A percentile compares a stretch with the other conserved stretches of the same genome.
phyloP scores from a whole-genome alignment of 331 rosid species.

The Arachis monticola region DNA sequence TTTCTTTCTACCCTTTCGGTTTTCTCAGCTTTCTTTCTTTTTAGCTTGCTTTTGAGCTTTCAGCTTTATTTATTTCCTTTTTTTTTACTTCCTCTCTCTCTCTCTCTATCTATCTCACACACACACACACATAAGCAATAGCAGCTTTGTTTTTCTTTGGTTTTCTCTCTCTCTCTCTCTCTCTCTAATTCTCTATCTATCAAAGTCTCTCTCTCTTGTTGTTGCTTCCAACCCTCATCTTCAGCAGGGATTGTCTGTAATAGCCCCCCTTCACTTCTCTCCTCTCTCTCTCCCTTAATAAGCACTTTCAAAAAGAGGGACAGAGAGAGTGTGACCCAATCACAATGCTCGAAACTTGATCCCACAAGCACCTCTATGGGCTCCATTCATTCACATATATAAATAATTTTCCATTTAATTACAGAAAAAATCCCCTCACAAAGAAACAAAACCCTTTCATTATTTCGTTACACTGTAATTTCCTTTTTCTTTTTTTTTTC shows the following conservation, averaged over 20 bases:
- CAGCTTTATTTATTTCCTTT: slow-evolving; percentile 37
- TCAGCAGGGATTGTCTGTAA: slow-evolving; percentile 56
- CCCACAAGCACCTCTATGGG: slow-evolving; percentile 90
- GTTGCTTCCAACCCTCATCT: slow-evolving; percentile 61
- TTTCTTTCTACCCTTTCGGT: slow-evolving; percentile 59
- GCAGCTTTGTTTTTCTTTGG: slow-evolving; percentile 55
- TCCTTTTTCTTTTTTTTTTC: slow-evolving; percentile 6
- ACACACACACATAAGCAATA: too few species aligned
- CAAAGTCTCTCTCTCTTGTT: slow-evolving; percentile 30
- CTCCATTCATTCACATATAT: slow-evolving; percentile 50
- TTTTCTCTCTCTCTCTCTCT: slow-evolving; percentile 28
- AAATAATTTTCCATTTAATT: too few species aligned
- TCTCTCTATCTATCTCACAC: too few species aligned
- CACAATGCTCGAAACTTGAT: slow-evolving; percentile 75
- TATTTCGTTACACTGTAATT: slow-evolving; percentile 62
- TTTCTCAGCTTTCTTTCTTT: slow-evolving; percentile 79
- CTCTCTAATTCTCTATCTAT: slow-evolving; percentile 9
- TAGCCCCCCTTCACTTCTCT: slow-evolving; percentile 27
- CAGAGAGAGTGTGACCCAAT: slow-evolving; percentile 60
- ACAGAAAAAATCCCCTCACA: slow-evolving; percentile 59
- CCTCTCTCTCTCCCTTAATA: slow-evolving; percentile 40
- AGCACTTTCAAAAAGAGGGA: slow-evolving; percentile 52
- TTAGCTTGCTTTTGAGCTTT: slow-evolving; percentile 73
- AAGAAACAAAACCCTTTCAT: slow-evolving; percentile 78
- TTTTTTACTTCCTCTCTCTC: too few species aligned